phyloP scores from a whole-genome alignment of 31 red algal species.

The Odonthalia washingtoniensis region DNA sequence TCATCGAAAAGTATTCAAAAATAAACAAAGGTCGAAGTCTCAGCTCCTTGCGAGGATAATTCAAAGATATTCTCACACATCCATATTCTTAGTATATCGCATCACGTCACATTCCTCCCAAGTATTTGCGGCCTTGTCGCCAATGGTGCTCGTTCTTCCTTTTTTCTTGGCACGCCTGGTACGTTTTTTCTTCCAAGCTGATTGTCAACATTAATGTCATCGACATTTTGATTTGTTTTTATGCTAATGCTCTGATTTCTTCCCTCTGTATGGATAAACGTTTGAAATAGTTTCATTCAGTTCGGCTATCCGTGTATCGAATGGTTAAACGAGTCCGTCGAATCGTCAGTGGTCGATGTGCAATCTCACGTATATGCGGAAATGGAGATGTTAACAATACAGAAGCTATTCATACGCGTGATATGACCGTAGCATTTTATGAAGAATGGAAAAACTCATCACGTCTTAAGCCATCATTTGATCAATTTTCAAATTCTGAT shows the following conservation, averaged over 20 bases:
- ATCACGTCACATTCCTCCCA: no score
- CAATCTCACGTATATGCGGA: conserved; percentile 56
- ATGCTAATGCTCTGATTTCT: neutral
- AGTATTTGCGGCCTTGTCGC: no score
- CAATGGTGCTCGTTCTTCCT: neutral
- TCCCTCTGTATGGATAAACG: neutral
- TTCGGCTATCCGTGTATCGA: conserved; percentile 51
- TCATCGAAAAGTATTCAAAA: no score
- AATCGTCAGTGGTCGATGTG: conserved; percentile 35
- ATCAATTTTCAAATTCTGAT: neutral
- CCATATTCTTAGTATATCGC: no score
- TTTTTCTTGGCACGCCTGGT: neutral
- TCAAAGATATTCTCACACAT: no score
- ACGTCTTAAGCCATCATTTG: conserved; percentile 27
- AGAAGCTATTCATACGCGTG: conserved; percentile 7
- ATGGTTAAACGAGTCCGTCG: conserved; percentile 66
- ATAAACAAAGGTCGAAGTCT: no score
- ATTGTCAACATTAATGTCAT: neutral
- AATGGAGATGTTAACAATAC: neutral
- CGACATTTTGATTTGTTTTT: neutral
- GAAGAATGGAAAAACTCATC: conserved; percentile 47
- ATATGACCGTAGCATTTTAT: conserved; percentile 52
- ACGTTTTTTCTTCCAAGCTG: neutral
- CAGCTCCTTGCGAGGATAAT: no score
- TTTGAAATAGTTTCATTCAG: conserved; percentile 17